Evolutionary conservation across 805 yeast genomes (phyloP), one percentile per base, ranked within the genome.

Genomic region (Kodamaea laetipori): DNA sequence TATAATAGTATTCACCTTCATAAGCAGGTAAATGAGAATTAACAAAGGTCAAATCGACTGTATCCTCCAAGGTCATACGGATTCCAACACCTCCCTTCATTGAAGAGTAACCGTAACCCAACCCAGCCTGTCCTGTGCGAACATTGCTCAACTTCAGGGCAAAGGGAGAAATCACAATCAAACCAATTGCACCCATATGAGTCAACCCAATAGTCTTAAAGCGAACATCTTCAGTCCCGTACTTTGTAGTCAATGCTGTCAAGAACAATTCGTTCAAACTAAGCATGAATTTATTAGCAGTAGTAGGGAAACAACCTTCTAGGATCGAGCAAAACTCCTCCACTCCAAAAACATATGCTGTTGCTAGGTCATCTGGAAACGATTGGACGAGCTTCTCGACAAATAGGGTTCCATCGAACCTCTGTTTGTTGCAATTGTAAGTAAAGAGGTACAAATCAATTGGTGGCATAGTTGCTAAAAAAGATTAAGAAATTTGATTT

Each of bases 51-150:
- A 81, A 66, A 33, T 68, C 75, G 0, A 60, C 63, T 3, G 49
- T 47, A 1, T 49, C 50, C 3, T 41, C 40, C 42, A 67, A 69
- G 1, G 49, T 49, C n/a, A 86, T 53, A 33, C 90, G 65, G 1
- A 84, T 39, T 0, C 84, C 87, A 1, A 77, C 81, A 0, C 81
- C 90, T 0, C 96, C 96, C 60, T 90, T 90, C 54, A 86, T 58
- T 42, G 82, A 78, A 0, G 92, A 80, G 45, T 72, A 67, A 6
- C 74, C 69, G 43, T 68, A 57, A 1, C 97, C 96, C 48, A 81
- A 69, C 12, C 78, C 73, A 13, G 66, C 67, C 8, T 56, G 58
- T 2, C 72, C 72, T 10, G 45, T 52, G 10, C 53, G 48, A 11
- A 66, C 41, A 35, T 54, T 47, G 18, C 54, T 35, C 16, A 69